Evolutionary conservation across 1,139 yeast species (phyloP).

Genomic region (Hemisphaericaspora xylofermentans): DNA sequence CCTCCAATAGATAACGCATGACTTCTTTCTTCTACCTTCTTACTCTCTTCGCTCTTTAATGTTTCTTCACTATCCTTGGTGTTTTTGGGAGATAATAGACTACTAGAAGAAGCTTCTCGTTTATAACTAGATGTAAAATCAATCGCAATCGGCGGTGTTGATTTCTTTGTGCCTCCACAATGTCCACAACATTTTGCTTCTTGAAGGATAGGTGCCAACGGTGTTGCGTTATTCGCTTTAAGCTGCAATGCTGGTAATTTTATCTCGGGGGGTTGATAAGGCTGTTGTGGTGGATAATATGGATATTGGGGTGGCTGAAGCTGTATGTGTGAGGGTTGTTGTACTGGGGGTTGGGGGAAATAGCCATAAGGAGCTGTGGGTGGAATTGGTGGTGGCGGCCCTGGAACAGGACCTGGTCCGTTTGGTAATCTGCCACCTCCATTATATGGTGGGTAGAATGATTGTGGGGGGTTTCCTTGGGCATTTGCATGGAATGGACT

Average conservation of each 20-base stretch:
- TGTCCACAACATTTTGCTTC: conserved; percentile 11
- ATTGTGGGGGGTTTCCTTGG: conserved; percentile 8
- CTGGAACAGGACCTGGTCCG: conserved; percentile 49
- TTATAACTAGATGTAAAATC: conserved; percentile 31
- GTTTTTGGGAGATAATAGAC: neutral
- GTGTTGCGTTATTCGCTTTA: conserved; percentile 1
- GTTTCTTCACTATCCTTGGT: conserved; percentile 10
- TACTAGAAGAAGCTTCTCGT: neutral
- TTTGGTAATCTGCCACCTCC: conserved; percentile 42
- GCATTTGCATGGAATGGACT: neutral
- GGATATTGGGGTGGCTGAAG: conserved; percentile 3
- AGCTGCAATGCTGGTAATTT: conserved; percentile 6
- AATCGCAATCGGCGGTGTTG: conserved; percentile 24
- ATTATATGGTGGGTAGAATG: conserved; percentile 40
- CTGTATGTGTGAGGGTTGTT: conserved; percentile 6
- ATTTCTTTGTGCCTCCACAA: conserved; percentile 5
- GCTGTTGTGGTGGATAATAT: conserved; percentile 2
- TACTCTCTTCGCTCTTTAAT: conserved; percentile 1
- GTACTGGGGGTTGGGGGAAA: conserved; percentile 6
- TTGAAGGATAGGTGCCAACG: conserved; percentile 16
- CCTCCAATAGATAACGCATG: conserved; percentile 37
- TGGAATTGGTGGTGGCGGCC: conserved; percentile 37
- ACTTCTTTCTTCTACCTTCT: conserved; percentile 6
- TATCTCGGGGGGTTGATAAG: conserved; percentile 5
- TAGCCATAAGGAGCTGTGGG: neutral